Percentiles rank a stretch among this genome's conserved stretches.
Conservation (phyloP, 164 flowering plant genomes). For the Warburgia ugandensis region DNA sequence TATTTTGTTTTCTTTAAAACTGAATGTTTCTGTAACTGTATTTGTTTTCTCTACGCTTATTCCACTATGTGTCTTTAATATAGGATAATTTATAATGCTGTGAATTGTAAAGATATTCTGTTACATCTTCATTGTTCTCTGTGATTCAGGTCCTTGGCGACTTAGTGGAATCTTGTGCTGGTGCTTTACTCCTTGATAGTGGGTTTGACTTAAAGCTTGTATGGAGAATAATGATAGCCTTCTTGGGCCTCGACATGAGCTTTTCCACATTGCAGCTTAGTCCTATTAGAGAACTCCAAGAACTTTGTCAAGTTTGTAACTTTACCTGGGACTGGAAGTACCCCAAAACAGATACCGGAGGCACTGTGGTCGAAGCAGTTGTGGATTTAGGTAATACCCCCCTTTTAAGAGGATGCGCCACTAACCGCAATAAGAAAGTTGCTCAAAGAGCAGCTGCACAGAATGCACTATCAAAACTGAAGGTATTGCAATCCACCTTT, state of each 20-base stretch:
- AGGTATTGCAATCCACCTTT: slow-evolving; percentile 34
- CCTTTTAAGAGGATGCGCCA: slow-evolving; percentile 27
- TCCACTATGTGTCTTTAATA: no score
- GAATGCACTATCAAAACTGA: slow-evolving; percentile 27
- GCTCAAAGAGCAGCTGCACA: slow-evolving; percentile 54
- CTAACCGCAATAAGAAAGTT: slow-evolving; percentile 41
- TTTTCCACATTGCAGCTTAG: slow-evolving; percentile 47
- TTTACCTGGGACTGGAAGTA: slow-evolving; percentile 28
- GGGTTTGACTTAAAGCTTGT: slow-evolving; percentile 61
- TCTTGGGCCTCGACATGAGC: slow-evolving; percentile 51
- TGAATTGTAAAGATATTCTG: no score
- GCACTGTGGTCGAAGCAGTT: slow-evolving; percentile 36
- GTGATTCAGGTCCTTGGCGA: slow-evolving; percentile 82
- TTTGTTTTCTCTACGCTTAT: no score
- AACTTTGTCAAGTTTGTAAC: slow-evolving; percentile 60
- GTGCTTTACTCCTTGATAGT: slow-evolving; percentile 77
- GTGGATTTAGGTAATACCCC: slow-evolving; percentile 22
- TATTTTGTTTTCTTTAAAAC: no score
- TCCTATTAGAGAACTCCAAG: slow-evolving; percentile 70
- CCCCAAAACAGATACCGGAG: slow-evolving; percentile 23
- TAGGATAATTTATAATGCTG: no score
- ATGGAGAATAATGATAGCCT: slow-evolving; percentile 59
- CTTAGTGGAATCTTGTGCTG: slow-evolving; percentile 86
- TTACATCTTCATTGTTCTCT: background rate
- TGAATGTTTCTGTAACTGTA: no score